Evolutionary conservation across 2,329 filamentous ascomycete genomes (phyloP).

Genomic region (Aspergillus novoparasiticus): DNA sequence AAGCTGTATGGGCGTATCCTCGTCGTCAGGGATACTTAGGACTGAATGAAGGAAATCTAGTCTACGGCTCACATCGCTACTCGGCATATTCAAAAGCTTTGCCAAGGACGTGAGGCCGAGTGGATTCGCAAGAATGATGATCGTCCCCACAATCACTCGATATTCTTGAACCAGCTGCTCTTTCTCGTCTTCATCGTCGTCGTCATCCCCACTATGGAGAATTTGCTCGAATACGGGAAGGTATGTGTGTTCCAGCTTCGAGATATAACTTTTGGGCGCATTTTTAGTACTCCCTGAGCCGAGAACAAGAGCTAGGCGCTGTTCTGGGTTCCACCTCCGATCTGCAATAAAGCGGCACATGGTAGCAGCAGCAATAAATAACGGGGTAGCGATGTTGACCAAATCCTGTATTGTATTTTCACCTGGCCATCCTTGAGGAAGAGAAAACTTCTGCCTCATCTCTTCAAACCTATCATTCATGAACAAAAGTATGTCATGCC

Average conservation of each 20-base stretch:
- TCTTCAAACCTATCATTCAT: slow-evolving; percentile 17
- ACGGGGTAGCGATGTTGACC: slow-evolving; percentile 8
- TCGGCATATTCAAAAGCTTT: too few species aligned
- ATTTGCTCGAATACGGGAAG: too few species aligned
- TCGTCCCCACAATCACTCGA: too few species aligned
- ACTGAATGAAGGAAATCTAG: slow-evolving; percentile 24
- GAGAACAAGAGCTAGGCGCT: slow-evolving; percentile 6
- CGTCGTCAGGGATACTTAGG: slow-evolving; percentile 16
- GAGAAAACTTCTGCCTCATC: slow-evolving; percentile 11
- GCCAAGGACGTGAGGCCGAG: too few species aligned
- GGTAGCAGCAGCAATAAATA: slow-evolving; percentile 15
- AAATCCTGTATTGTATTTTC: not conserved
- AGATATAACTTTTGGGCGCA: slow-evolving; percentile 14
- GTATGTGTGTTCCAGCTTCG: too few species aligned
- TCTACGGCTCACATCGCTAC: slow-evolving; percentile 7
- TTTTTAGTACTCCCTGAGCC: not conserved
- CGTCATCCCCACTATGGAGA: too few species aligned
- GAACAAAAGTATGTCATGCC: slow-evolving; percentile 25
- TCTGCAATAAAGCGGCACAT: slow-evolving; percentile 10
- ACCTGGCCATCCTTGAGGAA: slow-evolving; percentile 13
- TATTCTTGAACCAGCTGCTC: too few species aligned
- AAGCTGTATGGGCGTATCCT: slow-evolving; percentile 16
- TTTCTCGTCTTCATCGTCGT: too few species aligned
- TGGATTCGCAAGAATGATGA: too few species aligned
- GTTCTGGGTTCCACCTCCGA: slow-evolving; percentile 7